Conservation (phyloP, 257 asterid species). For the Echium plantagineum region DNA sequence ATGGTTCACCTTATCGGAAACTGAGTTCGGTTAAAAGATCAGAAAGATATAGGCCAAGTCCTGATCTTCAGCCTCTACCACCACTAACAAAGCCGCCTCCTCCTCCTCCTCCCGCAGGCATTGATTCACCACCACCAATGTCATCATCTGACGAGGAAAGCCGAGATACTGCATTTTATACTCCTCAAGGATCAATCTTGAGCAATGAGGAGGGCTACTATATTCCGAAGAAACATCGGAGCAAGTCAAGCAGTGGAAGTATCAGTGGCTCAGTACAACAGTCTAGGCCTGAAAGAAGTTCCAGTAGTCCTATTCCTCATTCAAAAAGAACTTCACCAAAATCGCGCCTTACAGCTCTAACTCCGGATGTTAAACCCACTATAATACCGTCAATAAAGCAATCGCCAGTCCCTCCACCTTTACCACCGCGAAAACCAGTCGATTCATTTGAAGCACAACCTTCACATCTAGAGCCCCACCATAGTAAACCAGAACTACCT, state of each 20-base stretch:
- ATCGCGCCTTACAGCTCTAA: conserved; percentile 51
- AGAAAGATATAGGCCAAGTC: conserved; percentile 85
- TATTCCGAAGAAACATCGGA: conserved; percentile 40
- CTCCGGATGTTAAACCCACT: conserved; percentile 46
- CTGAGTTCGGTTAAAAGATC: conserved; percentile 53
- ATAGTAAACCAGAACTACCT: conserved; percentile 26
- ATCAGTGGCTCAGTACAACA: conserved; percentile 6
- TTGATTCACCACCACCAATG: conserved; percentile 76
- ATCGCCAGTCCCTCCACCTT: conserved; percentile 24
- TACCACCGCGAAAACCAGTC: conserved; percentile 19
- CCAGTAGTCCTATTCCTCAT: conserved; percentile 32
- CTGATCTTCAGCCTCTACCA: conserved; percentile 96
- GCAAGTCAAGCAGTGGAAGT: conserved; percentile 18
- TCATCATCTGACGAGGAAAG: conserved; percentile 91
- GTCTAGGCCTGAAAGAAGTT: conserved; percentile 18
- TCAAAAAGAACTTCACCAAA: conserved; percentile 81
- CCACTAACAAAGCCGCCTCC: conserved; percentile 64
- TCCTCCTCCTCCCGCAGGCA: conserved; percentile 33
- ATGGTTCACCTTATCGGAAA: conserved; percentile 63
- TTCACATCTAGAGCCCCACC: conserved; percentile 14
- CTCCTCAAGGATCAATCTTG: conserved; percentile 79
- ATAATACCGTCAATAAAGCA: conserved; percentile 68
- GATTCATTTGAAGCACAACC: conserved; percentile 20
- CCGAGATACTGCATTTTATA: conserved; percentile 62
- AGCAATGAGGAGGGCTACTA: conserved; percentile 42